Evolutionary conservation across 1,139 yeast species (phyloP), one percentile per base, ranked within the genome.

Genomic region (Suhomyces chickasaworum): DNA sequence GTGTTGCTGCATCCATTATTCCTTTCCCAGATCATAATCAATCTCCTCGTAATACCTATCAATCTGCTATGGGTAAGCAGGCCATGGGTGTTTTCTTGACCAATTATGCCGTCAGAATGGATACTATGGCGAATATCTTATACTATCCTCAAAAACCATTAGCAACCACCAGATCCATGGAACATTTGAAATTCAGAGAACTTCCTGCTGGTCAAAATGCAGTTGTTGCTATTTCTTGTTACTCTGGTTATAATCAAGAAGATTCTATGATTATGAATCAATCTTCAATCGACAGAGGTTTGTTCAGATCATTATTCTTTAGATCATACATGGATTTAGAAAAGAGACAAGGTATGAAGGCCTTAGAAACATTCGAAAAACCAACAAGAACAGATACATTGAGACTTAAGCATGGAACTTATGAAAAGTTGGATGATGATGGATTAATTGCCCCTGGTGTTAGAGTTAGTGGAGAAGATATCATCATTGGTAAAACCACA

Each of bases 181-280:
- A 95, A 69, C 89, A 86, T 65, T 79, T 93, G 73, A 93, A 93
- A 69, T 93, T 93, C 76, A 82, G 99, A 75, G 99, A 95, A 69
- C 78, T 93, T 55, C 99, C 99, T 41, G 99, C 99, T 46, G 99
- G 99, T 49, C 99, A 93, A 74, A 93, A 93, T 65, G 99, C 99
- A 32, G 84, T 93, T 68, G 99, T 93, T 41, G 99, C 99, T 33
- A 93, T 93, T 78, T 81, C 96, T 36, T 95, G 99, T 80, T 93
- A 93, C 72, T 88, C 96, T 37, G 99, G 99, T 65, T 93, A 93
- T 71, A 93, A 93, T 71, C 99, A 93, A 79, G 99, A 93, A 86
- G 99, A 93, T 86, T 95, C 99, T 40, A 90, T 93, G 95, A 93
- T 93, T 75, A 93, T 93, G 99, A 93, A 93, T 69, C 99, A 93